Percentiles rank a stretch among this genome's conserved stretches.
These are phyloP conservation scores for Saccharomycopsis hybrid DNA, from an alignment of 1,139 yeast genomes.

Conservation along the genomic window DNA sequence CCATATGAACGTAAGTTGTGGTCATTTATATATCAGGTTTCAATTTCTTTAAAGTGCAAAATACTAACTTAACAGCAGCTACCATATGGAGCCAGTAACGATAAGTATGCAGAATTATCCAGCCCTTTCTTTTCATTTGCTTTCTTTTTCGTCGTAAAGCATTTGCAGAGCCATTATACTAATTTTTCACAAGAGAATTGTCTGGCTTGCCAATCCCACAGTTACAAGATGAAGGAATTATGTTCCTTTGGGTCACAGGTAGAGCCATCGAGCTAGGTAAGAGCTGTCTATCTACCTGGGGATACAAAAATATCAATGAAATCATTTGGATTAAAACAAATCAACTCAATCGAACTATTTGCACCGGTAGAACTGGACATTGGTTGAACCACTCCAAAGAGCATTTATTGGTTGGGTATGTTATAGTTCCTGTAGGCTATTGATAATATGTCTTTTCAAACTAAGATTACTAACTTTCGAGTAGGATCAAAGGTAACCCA, in stretches of 20 bases:
- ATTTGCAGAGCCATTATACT: too few relatives aligned
- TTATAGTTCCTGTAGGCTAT: not conserved
- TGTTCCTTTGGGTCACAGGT: constrained; percentile 91
- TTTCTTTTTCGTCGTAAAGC: too few relatives aligned
- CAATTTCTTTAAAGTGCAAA: constrained; percentile 1
- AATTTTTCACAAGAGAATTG: not conserved
- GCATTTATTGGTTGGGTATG: constrained; percentile 67
- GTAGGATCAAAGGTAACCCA: constrained; percentile 61
- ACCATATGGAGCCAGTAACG: not conserved
- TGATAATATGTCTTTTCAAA: not conserved
- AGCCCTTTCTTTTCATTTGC: too few relatives aligned
- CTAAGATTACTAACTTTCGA: not conserved
- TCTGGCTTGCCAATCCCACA: constrained; percentile 48
- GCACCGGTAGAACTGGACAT: constrained; percentile 94
- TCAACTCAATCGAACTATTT: constrained; percentile 79
- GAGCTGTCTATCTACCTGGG: constrained; percentile 72
- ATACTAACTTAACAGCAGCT: not conserved
- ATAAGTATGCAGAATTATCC: too few relatives aligned
- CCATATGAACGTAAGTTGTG: constrained; percentile 48
- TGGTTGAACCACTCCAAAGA: constrained; percentile 96
- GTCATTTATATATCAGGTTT: not conserved
- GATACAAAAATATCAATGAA: constrained; percentile 71
- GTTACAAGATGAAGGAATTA: constrained; percentile 76
- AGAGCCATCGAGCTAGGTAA: constrained; percentile 86
- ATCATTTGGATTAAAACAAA: constrained; percentile 87